phyloP scores from a whole-genome alignment of 108 stramenopile genomes.

The Nannochloropsis oceanica region DNA sequence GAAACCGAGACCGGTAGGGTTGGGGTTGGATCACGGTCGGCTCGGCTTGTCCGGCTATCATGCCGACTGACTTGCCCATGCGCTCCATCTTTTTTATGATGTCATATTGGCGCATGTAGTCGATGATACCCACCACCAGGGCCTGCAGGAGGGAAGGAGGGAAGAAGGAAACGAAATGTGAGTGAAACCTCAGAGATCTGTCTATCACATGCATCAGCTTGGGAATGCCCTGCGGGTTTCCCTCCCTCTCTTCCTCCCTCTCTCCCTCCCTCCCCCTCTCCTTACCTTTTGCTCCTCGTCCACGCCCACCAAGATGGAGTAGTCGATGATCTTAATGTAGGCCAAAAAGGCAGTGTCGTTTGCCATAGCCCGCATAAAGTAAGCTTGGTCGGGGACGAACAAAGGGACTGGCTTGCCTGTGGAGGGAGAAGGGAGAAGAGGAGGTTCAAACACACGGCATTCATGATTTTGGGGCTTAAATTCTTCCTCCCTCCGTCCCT shows the following conservation, averaged over 20 bases:
- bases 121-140: constrained; percentile 91
- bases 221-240: background rate
- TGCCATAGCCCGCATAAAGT: constrained; percentile 79
- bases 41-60: constrained; percentile 82
- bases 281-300: constrained; percentile 60
- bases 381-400: constrained; percentile 25
- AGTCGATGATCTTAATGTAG: constrained; percentile 89
- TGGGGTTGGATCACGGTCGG: constrained; percentile 96
- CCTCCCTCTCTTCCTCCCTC: background rate
- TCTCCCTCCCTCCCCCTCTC: constrained; percentile 20
- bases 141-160: background rate
- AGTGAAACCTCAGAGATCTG: no score
- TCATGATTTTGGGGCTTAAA: no score
- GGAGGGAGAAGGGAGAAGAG: background rate
- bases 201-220: no score
- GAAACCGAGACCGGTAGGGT: constrained; percentile 80
- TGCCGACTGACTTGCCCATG: constrained; percentile 79
- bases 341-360: constrained; percentile 88
- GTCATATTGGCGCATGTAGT: constrained; percentile 95
- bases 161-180: background rate
- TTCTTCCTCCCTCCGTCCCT: background rate
- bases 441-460: no score
- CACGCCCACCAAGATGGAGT: constrained; percentile 86
- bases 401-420: background rate
- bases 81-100: constrained; percentile 94